Conservation (phyloP, 164 flowering plant species). For the Cinnamomum chago region DNA sequence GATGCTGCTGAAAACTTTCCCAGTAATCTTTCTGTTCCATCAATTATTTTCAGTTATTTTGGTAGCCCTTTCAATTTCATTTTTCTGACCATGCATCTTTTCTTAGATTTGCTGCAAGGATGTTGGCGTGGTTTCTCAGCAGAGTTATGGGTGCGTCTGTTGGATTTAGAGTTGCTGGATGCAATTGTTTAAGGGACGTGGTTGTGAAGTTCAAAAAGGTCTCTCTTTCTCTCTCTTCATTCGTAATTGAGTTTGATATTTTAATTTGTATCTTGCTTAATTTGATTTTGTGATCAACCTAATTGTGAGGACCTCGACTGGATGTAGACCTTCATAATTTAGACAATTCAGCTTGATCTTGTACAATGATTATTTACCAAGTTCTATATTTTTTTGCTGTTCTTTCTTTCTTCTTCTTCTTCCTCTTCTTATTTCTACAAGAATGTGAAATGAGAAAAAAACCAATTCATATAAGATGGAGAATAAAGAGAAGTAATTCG, state of each 20-base stretch:
- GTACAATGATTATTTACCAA: too few species aligned
- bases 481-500: too few species aligned
- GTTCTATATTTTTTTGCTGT: too few species aligned
- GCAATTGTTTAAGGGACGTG: slow-evolving; percentile 90
- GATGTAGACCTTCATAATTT: too few species aligned
- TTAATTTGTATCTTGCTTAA: not conserved
- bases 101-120: slow-evolving; percentile 78
- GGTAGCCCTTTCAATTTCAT: not conserved
- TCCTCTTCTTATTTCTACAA: too few species aligned
- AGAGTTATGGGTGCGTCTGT: slow-evolving; percentile 80
- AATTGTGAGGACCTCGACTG: too few species aligned
- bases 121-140: slow-evolving; percentile 81
- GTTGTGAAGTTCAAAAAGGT: slow-evolving; percentile 93
- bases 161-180: slow-evolving; percentile 87
- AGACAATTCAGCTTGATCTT: too few species aligned
- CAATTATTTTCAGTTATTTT: not conserved
- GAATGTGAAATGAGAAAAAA: too few species aligned
- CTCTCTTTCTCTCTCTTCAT: not conserved
- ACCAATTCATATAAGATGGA: too few species aligned
- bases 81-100: slow-evolving; percentile 10
- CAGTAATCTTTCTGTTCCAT: not conserved
- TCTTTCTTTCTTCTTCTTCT: too few species aligned
- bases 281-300: too few species aligned
- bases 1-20: not conserved
- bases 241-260: too few species aligned